A percentile compares a stretch with the other conserved stretches of the same genome.
These are phyloP conservation scores for Brassica cretica DNA, from an alignment of 345 rosid species.

Conservation along the genomic window DNA sequence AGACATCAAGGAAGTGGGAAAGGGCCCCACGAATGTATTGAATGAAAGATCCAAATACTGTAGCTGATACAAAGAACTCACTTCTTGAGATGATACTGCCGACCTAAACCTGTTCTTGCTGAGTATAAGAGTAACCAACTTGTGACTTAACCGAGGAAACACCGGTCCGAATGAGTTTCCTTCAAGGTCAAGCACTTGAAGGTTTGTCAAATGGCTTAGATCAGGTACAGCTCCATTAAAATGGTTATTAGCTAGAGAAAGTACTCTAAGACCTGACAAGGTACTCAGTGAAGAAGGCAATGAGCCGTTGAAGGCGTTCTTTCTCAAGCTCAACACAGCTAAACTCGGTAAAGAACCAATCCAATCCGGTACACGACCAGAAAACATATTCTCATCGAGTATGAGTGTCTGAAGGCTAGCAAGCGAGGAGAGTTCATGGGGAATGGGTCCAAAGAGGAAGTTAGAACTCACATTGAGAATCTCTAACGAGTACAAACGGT, in stretches of 20 bases:
- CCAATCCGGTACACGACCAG: conserved; percentile 69
- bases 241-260: conserved; percentile 70
- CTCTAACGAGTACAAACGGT: conserved; percentile 66
- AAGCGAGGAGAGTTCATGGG: conserved; percentile 61
- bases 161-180: conserved; percentile 74
- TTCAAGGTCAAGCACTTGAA: conserved; percentile 85
- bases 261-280: conserved; percentile 77
- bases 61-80: conserved; percentile 71
- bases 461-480: conserved; percentile 87
- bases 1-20: conserved; percentile 57
- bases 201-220: conserved; percentile 65
- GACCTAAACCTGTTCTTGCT: conserved; percentile 87
- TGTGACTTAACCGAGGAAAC: conserved; percentile 73
- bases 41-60: conserved; percentile 75
- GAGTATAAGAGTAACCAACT: conserved; percentile 66
- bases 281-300: conserved; percentile 63
- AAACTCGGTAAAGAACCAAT: conserved; percentile 54
- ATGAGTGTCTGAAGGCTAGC: conserved; percentile 68
- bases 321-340: conserved; percentile 76
- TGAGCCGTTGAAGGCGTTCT: conserved; percentile 70
- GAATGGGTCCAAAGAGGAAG: conserved; percentile 62
- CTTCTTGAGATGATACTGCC: conserved; percentile 56
- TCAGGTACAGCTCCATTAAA: conserved; percentile 77
- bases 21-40: conserved; percentile 83
- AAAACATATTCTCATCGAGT: conserved; percentile 78